Evolutionary conservation across 2,329 filamentous ascomycete species (phyloP), one percentile per base, ranked within the genome.

Genomic region (Rugonectria rugulosa): DNA sequence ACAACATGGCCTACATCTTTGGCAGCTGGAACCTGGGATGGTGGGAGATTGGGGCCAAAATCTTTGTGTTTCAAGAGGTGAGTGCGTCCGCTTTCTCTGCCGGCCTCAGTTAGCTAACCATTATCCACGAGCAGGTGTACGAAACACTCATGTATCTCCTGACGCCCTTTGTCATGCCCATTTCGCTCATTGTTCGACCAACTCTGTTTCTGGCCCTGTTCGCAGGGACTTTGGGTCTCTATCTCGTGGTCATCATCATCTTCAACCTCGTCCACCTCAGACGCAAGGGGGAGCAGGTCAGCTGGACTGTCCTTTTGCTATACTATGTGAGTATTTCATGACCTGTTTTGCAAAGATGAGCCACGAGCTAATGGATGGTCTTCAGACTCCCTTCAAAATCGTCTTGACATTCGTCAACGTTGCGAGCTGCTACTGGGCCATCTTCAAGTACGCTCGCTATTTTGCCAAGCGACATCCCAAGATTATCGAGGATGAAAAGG

Each of bases 51-150:
- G 32, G 34, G 3, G 38, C 56, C 0, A 59, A 59, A 32, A 14
- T 59, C 2, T 59, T 47, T 31, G 56, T 59, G 3, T 38, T 57
- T 6, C 46, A 56, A 19, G 56, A 59, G 31, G 53, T 56, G 17
- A 20, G 48, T 36, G n/a, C n/a, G n/a, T 9, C 31, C 3, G 17
- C 2, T 14, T 5, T 4, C 4, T 2, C 10, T 3, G 7, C 1
- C 31, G 4, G n/a, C 3, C 4, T 6, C 14, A 2, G 5, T 20
- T 12, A 34, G 24, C 48, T 53, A 17, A 56, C 23, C 4, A 2
- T 31, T n/a, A n/a, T n/a, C n/a, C n/a, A 4, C 4, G 12, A n/a
- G 3, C 7, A 57, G 49, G 31, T 53, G 3, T 57, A 57, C 14
- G 54, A 57, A 11, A 48, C 54, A 12, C 17, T 57, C 2, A 15